These are phyloP conservation scores for Solanum hybrid DNA, from an alignment of 305 asterid genomes.

Conservation along the genomic window DNA sequence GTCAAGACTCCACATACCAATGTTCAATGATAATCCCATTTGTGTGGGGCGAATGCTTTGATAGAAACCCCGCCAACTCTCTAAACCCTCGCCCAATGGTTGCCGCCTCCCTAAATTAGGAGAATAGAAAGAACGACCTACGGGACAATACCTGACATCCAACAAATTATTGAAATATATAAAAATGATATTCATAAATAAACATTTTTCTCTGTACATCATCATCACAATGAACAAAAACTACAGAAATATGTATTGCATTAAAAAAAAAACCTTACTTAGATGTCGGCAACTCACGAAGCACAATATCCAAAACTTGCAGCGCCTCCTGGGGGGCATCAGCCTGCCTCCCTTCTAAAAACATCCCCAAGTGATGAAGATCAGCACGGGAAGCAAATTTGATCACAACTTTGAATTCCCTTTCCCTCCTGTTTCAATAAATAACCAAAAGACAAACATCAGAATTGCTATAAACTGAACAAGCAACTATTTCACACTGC, in stretches of 20 bases:
- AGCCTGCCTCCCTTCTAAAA: constrained; percentile 78
- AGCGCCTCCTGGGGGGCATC: constrained; percentile 98
- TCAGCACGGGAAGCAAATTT: constrained; percentile 94
- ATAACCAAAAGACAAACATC: not conserved
- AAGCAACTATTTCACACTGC: not conserved
- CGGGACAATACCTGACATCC: constrained; percentile 53
- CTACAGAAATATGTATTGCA: not conserved
- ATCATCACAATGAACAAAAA: not conserved
- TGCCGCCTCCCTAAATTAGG: constrained; percentile 71
- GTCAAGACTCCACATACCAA: constrained; percentile 41
- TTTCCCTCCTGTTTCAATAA: constrained; percentile 54
- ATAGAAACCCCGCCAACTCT: constrained; percentile 97
- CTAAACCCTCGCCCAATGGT: constrained; percentile 92
- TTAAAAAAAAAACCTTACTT: constrained; percentile 26
- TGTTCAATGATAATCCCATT: constrained; percentile 90
- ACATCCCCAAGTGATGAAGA: constrained; percentile 88
- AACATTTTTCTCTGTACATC: not conserved
- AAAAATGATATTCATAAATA: not conserved
- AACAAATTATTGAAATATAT: not conserved
- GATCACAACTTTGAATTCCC: constrained; percentile 75
- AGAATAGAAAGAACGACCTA: constrained; percentile 84
- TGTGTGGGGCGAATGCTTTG: constrained; percentile 99
- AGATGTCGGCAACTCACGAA: constrained; percentile 79
- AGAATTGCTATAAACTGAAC: not conserved
- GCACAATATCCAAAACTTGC: constrained; percentile 90